phyloP scores from a whole-genome alignment of 805 yeast genomes.

The Saccharomyces cerevisiae region DNA sequence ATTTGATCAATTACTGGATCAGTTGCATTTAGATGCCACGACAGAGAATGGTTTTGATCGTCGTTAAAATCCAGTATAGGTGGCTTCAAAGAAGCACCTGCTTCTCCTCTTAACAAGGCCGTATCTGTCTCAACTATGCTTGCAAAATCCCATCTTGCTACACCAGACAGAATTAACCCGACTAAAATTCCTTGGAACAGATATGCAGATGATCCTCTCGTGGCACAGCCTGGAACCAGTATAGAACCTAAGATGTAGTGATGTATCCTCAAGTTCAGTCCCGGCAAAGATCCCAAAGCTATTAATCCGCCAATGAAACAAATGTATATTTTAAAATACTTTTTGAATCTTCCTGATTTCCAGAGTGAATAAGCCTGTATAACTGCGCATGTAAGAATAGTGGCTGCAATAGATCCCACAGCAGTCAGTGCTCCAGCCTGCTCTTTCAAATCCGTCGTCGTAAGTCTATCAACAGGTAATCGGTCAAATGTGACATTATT shows the following conservation, averaged over 20 bases:
- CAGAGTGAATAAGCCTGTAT: conserved; percentile 75
- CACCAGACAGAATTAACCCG: conserved; percentile 77
- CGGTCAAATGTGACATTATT: conserved; percentile 85
- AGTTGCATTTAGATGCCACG: conserved; percentile 24
- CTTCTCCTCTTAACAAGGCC: conserved; percentile 65
- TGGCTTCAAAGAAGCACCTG: conserved; percentile 43
- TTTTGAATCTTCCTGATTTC: conserved; percentile 62
- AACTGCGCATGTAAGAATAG: conserved; percentile 47
- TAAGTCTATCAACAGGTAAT: conserved; percentile 79
- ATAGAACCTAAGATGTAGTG: conserved; percentile 75
- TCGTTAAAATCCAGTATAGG: conserved; percentile 35
- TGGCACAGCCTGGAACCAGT: conserved; percentile 76
- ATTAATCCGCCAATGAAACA: conserved; percentile 38
- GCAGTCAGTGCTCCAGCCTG: conserved; percentile 75
- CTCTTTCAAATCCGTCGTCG: conserved; percentile 56
- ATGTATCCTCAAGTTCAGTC: conserved; percentile 66
- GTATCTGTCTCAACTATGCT: conserved; percentile 72
- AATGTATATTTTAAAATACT: conserved; percentile 49
- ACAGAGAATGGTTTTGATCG: conserved; percentile 13
- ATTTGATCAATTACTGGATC: conserved; percentile 12
- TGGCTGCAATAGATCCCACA: conserved; percentile 40
- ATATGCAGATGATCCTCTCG: conserved; percentile 61
- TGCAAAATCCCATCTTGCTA: conserved; percentile 89
- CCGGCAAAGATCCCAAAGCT: conserved; percentile 45
- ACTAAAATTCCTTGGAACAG: conserved; percentile 76